A percentile compares a stretch with the other conserved stretches of the same genome.
Evolutionary conservation across 208 protist genomes (phyloP).

Genomic region (Acanthamoeba sp.): DNA sequence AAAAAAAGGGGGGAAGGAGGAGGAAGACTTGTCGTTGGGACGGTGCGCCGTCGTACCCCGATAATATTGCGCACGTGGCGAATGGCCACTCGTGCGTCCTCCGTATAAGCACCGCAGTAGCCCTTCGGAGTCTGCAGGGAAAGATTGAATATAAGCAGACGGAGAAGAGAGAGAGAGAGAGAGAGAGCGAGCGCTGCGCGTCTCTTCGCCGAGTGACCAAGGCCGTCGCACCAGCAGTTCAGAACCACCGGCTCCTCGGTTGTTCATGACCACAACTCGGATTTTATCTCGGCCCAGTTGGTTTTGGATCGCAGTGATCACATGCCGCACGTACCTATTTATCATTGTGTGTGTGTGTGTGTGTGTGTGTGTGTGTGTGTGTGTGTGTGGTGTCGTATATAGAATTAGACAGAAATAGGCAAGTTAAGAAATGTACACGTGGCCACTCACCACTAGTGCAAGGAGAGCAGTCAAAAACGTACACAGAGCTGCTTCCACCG

Average conservation of each 20-base stretch:
- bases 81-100: slow-evolving; percentile 25
- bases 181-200: neutral
- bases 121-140: slow-evolving; percentile 18
- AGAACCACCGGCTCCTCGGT: slow-evolving; percentile 44
- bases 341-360: no score
- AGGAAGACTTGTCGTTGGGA: neutral
- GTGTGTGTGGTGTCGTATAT: no score
- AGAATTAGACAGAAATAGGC: neutral
- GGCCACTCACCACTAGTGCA: no score
- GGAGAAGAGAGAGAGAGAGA: neutral
- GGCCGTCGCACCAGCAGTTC: slow-evolving; percentile 33
- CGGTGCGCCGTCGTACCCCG: neutral
- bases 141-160: neutral
- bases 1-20: neutral
- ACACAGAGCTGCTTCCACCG: slow-evolving; percentile 55
- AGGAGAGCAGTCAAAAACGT: neutral
- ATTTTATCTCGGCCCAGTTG: slow-evolving; percentile 1
- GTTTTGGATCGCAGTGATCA: slow-evolving; percentile 13
- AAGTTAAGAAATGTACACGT: neutral
- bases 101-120: slow-evolving; percentile 63
- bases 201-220: no score
- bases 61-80: slow-evolving; percentile 22
- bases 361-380: no score
- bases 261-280: slow-evolving; percentile 52
- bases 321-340: slow-evolving; percentile 52